Evolutionary conservation across 148 eudicot species (phyloP).

Genomic region (Fagopyrum esculentum): DNA sequence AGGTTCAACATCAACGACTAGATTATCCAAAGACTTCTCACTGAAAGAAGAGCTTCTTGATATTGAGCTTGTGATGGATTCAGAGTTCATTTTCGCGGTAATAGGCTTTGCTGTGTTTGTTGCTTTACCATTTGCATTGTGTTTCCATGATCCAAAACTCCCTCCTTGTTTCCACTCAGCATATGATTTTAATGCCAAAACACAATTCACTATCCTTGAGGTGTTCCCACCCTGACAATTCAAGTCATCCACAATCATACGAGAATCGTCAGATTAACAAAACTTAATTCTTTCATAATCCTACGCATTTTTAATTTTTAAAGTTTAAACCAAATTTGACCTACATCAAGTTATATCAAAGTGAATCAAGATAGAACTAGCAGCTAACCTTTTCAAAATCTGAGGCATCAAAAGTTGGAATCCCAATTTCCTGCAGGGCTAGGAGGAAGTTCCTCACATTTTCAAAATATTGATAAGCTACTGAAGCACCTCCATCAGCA

Average conservation of each 20-base stretch:
- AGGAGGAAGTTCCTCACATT: slow-evolving; percentile 13
- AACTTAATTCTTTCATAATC: background rate
- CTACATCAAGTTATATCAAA: background rate
- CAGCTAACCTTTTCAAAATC: slow-evolving; percentile 15
- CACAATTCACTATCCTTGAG: slow-evolving; percentile 73
- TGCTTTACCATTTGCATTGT: slow-evolving; percentile 45
- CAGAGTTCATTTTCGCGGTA: slow-evolving; percentile 38
- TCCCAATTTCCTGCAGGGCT: slow-evolving; percentile 11
- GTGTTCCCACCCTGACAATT: slow-evolving; percentile 73
- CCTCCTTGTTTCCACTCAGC: slow-evolving; percentile 72
- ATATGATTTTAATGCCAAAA: slow-evolving; percentile 65
- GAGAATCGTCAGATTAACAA: background rate
- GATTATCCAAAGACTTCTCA: slow-evolving; percentile 45
- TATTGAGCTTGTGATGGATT: slow-evolving; percentile 48
- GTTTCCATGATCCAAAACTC: slow-evolving; percentile 55
- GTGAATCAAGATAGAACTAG: background rate
- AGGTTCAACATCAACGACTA: slow-evolving; percentile 32
- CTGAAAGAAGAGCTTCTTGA: slow-evolving; percentile 49
- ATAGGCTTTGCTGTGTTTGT: slow-evolving; percentile 27
- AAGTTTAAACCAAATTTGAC: background rate
- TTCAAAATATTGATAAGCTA: slow-evolving; percentile 14
- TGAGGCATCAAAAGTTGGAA: slow-evolving; percentile 14
- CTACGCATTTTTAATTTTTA: background rate
- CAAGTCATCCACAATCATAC: background rate
- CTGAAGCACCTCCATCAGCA: slow-evolving; percentile 24